These are phyloP conservation scores for Immersiporthe knoxdaviesiana DNA, from an alignment of 2,329 filamentous ascomycete genomes.

Conservation along the genomic window DNA sequence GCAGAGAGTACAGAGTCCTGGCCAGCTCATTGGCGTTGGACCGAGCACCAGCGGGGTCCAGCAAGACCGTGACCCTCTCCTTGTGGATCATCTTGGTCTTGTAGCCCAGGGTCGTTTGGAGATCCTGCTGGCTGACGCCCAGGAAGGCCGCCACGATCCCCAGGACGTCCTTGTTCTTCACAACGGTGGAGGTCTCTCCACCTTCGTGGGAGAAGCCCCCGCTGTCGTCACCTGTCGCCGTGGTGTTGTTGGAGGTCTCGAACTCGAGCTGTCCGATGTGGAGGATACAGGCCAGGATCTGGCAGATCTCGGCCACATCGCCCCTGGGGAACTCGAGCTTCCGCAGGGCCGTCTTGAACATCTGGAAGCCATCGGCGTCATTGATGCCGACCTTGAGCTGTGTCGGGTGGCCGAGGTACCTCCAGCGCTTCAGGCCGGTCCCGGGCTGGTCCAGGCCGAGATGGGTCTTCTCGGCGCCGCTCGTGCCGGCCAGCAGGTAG, in stretches of 20 bases:
- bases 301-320: slow-evolving; percentile 96
- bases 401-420: slow-evolving; percentile 93
- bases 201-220: slow-evolving; percentile 97
- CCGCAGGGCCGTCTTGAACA: slow-evolving; percentile 93
- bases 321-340: slow-evolving; percentile 92
- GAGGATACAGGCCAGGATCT: slow-evolving; percentile 90
- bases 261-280: slow-evolving; percentile 98
- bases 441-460: slow-evolving; percentile 63
- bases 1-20: slow-evolving; percentile 86
- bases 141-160: slow-evolving; percentile 91
- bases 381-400: slow-evolving; percentile 98
- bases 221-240: slow-evolving; percentile 82
- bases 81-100: slow-evolving; percentile 96
- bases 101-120: slow-evolving; percentile 89
- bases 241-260: slow-evolving; percentile 77
- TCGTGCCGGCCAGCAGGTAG: slow-evolving; percentile 92
- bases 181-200: slow-evolving; percentile 79
- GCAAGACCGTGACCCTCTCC: slow-evolving; percentile 97
- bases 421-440: slow-evolving; percentile 77
- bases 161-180: slow-evolving; percentile 92
- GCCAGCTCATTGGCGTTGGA: slow-evolving; percentile 93
- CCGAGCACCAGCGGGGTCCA: slow-evolving; percentile 87
- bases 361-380: slow-evolving; percentile 90
- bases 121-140: slow-evolving; percentile 76
- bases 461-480: slow-evolving; percentile 85